These are phyloP conservation scores for Sutorius australiensis DNA, from an alignment of 768 basidiomycete species.

Conservation along the genomic window DNA sequence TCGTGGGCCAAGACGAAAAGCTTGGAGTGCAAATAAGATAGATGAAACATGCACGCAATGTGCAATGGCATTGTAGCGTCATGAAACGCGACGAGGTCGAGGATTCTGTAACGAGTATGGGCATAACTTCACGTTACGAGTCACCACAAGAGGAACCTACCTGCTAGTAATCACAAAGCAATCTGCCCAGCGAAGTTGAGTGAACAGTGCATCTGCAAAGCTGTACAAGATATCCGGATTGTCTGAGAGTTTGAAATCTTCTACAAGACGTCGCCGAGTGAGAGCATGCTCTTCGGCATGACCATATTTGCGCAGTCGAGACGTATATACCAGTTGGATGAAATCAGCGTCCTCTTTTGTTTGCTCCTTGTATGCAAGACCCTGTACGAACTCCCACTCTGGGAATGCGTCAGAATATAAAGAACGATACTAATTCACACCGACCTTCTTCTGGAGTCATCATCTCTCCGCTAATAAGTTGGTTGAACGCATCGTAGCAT, in stretches of 20 bases:
- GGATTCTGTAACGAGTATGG: slow-evolving; percentile 52
- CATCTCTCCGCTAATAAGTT: slow-evolving; percentile 89
- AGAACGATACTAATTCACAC: slow-evolving; percentile 5
- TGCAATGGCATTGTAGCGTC: slow-evolving; percentile 89
- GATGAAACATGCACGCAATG: slow-evolving; percentile 97
- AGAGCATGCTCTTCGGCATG: slow-evolving; percentile 78
- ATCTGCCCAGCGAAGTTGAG: slow-evolving; percentile 89
- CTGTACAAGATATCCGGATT: slow-evolving; percentile 92
- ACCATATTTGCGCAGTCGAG: slow-evolving; percentile 87
- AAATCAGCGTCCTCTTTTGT: slow-evolving; percentile 87
- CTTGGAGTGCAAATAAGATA: slow-evolving; percentile 85
- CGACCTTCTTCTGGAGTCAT: slow-evolving; percentile 95
- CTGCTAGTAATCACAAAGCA: slow-evolving; percentile 85
- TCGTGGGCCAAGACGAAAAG: slow-evolving; percentile 96
- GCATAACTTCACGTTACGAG: neutral
- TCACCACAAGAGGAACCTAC: slow-evolving; percentile 35
- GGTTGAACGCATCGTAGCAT: slow-evolving; percentile 93
- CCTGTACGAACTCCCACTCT: slow-evolving; percentile 97
- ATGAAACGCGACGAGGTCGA: slow-evolving; percentile 81
- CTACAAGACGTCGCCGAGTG: slow-evolving; percentile 72
- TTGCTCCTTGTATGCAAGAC: slow-evolving; percentile 77
- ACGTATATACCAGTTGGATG: slow-evolving; percentile 87
- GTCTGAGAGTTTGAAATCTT: slow-evolving; percentile 80
- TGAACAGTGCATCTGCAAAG: slow-evolving; percentile 86
- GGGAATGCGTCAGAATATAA: slow-evolving; percentile 6